Conservation (phyloP, 345 rosid genomes). For the Eucalyptus fibrosa region DNA sequence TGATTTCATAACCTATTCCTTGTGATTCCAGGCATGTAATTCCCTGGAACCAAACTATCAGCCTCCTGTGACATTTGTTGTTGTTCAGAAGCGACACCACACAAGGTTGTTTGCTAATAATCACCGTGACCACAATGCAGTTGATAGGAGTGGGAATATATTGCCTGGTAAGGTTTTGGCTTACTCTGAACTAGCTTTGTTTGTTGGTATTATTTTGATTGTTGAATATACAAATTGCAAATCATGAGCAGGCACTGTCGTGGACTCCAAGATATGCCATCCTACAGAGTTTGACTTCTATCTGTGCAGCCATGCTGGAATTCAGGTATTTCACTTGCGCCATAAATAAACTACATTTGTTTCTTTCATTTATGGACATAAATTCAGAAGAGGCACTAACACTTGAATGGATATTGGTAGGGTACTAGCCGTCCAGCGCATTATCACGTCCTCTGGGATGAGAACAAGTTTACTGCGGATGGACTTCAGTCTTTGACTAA, state of each 20-base stretch:
- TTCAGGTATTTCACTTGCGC: conserved; percentile 32
- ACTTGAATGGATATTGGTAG: conserved; percentile 6
- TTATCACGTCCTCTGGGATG: conserved; percentile 98
- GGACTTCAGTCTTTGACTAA: conserved; percentile 85
- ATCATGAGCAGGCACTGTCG: conserved; percentile 63
- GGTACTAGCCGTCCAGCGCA: conserved; percentile 98
- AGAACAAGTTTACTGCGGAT: conserved; percentile 93
- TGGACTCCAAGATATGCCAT: conserved; percentile 96
- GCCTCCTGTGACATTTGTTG: conserved; percentile 98
- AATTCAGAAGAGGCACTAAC: not conserved
- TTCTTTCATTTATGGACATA: not conserved
- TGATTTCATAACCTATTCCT: not conserved
- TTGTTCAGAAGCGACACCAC: conserved; percentile 99
- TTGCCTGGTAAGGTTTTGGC: conserved; percentile 51
- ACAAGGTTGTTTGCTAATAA: conserved; percentile 90
- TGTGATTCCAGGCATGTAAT: conserved; percentile 65
- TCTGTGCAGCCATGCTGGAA: conserved; percentile 98
- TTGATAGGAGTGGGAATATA: conserved; percentile 90
- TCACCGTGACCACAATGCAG: conserved; percentile 56
- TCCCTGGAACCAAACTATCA: conserved; percentile 96
- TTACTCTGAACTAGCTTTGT: not conserved
- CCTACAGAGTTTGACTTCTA: conserved; percentile 97
- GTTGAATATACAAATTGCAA: not conserved
- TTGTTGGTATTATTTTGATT: not conserved
- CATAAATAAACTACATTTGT: not conserved